A percentile compares a stretch with the other conserved stretches of the same genome.
phyloP scores from a whole-genome alignment of 352 stramenopile genomes.

The Achlya hypogyna region DNA sequence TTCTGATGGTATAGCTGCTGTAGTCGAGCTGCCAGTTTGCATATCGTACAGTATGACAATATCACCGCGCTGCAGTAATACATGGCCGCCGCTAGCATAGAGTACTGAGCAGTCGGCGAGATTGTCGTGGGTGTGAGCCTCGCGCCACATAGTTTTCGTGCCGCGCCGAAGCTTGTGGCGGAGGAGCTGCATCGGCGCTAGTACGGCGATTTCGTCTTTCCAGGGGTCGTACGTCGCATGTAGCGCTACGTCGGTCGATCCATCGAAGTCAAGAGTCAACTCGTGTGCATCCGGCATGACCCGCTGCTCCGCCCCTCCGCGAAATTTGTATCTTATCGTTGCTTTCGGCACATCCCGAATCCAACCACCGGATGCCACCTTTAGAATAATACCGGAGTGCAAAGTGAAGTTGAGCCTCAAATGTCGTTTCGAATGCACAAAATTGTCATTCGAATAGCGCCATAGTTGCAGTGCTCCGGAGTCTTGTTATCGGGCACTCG shows the following conservation, averaged over 20 bases:
- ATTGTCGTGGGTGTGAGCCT: neutral
- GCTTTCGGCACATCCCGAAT: neutral
- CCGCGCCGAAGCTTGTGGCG: neutral
- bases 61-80: neutral
- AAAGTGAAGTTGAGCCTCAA: neutral
- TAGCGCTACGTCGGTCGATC: neutral
- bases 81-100: neutral
- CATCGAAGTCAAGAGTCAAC: neutral
- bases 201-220: neutral
- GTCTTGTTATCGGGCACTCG: too few species aligned
- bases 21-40: too few species aligned
- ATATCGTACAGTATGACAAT: neutral
- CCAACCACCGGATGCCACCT: neutral
- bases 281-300: neutral
- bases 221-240: neutral
- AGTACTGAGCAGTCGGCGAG: neutral
- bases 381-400: neutral
- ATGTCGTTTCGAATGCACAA: too few species aligned
- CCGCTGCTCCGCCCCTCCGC: too few species aligned
- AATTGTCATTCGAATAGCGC: too few species aligned
- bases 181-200: neutral
- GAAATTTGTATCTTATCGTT: too few species aligned
- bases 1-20: too few species aligned
- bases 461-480: too few species aligned
- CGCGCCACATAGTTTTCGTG: neutral